These are phyloP conservation scores for Teratosphaeria destructans DNA, from an alignment of 2,329 filamentous ascomycete genomes.

Conservation along the genomic window DNA sequence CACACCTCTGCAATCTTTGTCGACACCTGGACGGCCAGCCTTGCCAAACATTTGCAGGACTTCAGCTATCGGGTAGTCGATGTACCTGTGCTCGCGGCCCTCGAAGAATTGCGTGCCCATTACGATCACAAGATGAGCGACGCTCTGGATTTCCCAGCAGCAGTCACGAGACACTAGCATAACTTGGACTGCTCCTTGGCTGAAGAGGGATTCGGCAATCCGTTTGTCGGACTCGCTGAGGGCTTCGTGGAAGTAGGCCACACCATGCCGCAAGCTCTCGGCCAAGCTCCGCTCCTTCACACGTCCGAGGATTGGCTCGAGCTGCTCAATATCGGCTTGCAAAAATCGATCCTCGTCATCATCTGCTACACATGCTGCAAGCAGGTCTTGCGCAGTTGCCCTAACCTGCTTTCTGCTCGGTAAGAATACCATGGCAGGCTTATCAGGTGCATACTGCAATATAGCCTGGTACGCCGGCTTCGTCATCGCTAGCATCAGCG, in stretches of 20 bases:
- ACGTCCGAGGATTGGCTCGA: slow-evolving; percentile 69
- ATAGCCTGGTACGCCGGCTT: slow-evolving; percentile 87
- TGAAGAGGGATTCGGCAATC: slow-evolving; percentile 87
- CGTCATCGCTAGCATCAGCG: slow-evolving; percentile 96
- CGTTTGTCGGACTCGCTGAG: slow-evolving; percentile 79
- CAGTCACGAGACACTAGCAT: slow-evolving; percentile 75
- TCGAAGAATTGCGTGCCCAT: slow-evolving; percentile 99
- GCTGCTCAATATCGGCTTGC: slow-evolving; percentile 70
- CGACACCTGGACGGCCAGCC: slow-evolving; percentile 65
- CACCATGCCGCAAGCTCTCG: slow-evolving; percentile 82
- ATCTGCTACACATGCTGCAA: slow-evolving; percentile 78
- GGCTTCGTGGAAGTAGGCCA: slow-evolving; percentile 96
- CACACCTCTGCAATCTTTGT: slow-evolving; percentile 79
- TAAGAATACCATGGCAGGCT: slow-evolving; percentile 85
- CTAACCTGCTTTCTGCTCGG: slow-evolving; percentile 89
- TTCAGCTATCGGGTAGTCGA: slow-evolving; percentile 91
- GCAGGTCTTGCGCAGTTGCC: slow-evolving; percentile 72
- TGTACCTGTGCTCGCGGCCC: slow-evolving; percentile 89
- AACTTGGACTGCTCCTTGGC: slow-evolving; percentile 79
- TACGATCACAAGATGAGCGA: slow-evolving; percentile 81
- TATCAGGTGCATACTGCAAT: slow-evolving; percentile 72
- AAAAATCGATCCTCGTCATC: slow-evolving; percentile 92
- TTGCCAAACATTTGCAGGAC: slow-evolving; percentile 97
- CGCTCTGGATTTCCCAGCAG: slow-evolving; percentile 87
- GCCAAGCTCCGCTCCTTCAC: slow-evolving; percentile 80